Evolutionary conservation across 2,329 filamentous ascomycete genomes (phyloP).

Genomic region (Pseudonectria foliicola): DNA sequence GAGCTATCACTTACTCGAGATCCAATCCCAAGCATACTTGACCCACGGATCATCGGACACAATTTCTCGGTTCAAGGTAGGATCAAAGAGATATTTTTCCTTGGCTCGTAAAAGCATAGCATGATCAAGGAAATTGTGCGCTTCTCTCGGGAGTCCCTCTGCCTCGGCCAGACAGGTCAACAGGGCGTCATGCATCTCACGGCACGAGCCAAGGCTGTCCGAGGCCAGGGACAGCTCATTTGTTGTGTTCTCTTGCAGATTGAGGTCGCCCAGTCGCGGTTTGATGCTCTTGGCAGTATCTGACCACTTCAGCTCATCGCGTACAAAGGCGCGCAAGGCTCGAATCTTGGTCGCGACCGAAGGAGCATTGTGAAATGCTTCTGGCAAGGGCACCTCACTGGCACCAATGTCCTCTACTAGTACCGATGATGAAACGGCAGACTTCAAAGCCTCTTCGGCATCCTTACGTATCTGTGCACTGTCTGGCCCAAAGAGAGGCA

Average conservation of each 20-base stretch:
- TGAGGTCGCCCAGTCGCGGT: slow-evolving; percentile 17
- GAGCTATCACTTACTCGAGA: slow-evolving; percentile 46
- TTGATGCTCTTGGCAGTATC: slow-evolving; percentile 17
- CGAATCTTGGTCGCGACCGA: slow-evolving; percentile 44
- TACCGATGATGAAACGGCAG: slow-evolving; percentile 26
- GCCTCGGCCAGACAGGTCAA: slow-evolving; percentile 38
- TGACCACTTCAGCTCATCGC: slow-evolving; percentile 20
- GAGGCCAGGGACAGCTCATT: slow-evolving; percentile 32
- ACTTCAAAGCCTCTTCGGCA: slow-evolving; percentile 34
- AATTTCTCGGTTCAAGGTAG: slow-evolving; percentile 57
- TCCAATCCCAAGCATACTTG: slow-evolving; percentile 72
- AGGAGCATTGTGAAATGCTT: slow-evolving; percentile 33
- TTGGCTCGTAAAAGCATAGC: slow-evolving; percentile 53
- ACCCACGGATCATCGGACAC: slow-evolving; percentile 66
- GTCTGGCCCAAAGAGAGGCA: slow-evolving; percentile 51
- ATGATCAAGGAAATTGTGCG: slow-evolving; percentile 48
- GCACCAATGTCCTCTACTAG: slow-evolving; percentile 31
- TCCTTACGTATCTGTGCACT: slow-evolving; percentile 36
- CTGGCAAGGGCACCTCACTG: slow-evolving; percentile 29
- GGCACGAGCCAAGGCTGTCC: slow-evolving; percentile 39
- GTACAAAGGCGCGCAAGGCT: slow-evolving; percentile 34
- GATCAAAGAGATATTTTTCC: slow-evolving; percentile 58
- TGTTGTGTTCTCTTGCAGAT: slow-evolving; percentile 24
- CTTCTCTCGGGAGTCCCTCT: slow-evolving; percentile 41
- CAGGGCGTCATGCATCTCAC: slow-evolving; percentile 51